Percentiles rank a stretch among this genome's conserved stretches.
phyloP scores from a whole-genome alignment of 257 asterid species.

The Capsicum chinense region DNA sequence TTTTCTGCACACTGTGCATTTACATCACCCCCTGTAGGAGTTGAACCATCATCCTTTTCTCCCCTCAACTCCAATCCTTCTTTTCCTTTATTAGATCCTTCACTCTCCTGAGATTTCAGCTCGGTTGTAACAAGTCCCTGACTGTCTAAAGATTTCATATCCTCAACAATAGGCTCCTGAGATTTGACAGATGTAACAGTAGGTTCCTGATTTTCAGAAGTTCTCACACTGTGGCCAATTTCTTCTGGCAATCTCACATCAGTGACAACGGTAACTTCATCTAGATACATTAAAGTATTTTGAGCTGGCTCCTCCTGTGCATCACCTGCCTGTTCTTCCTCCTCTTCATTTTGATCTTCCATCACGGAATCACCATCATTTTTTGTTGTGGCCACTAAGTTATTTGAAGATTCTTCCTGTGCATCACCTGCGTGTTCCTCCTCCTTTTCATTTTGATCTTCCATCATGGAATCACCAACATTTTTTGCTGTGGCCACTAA shows the following conservation, averaged over 20 bases:
- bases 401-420: constrained; percentile 27
- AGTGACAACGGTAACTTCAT: constrained; percentile 10
- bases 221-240: not conserved
- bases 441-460: constrained; percentile 34
- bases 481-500: constrained; percentile 22
- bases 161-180: constrained; percentile 32
- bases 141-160: constrained; percentile 32
- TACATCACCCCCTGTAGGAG: constrained; percentile 29
- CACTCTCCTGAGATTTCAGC: constrained; percentile 40
- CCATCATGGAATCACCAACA: constrained; percentile 31
- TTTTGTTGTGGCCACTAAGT: constrained; percentile 21
- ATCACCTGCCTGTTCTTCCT: constrained; percentile 33
- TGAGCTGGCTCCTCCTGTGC: constrained; percentile 34
- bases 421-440: constrained; percentile 34
- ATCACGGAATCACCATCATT: constrained; percentile 28
- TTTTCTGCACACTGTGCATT: constrained; percentile 36
- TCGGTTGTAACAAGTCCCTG: constrained; percentile 26
- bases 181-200: constrained; percentile 32
- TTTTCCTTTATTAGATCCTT: constrained; percentile 32
- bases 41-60: constrained; percentile 28
- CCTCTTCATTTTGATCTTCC: constrained; percentile 36
- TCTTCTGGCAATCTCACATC: constrained; percentile 18
- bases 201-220: constrained; percentile 36
- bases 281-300: constrained; percentile 2
- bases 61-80: constrained; percentile 36